Base-by-base conservation (phyloP, 768 basidiomycete genomes). In the Pseudohyphozyma bogoriensis region DNA sequence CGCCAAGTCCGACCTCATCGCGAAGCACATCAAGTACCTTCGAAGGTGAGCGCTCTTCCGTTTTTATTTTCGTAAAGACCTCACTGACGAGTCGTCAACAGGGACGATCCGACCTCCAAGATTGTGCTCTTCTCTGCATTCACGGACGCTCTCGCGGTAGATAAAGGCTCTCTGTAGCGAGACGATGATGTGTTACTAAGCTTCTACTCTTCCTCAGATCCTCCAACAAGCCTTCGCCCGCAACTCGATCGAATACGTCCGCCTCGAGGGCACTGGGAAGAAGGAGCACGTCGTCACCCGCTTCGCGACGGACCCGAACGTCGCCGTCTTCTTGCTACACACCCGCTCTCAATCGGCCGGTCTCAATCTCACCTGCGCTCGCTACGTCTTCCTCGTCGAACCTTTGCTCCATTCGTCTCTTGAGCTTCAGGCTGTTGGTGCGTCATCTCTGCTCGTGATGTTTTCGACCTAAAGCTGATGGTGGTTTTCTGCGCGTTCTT, bases 261-360 rank as follows among this genome's bases (percentile, higher is more conserved):
- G 65, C 15, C 60, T 71, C 45, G 70, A 69, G 28, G 58, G 55
- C 11, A 47, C 51, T 39, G 66, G 66, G 32, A 65, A 65, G 58
- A 67, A 69, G 53, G 65, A 70, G 53, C 45, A 18, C 36, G 66
- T 63, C 42, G 64, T 65, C 31, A 44, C 53, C 20, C 36, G 45
- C 26, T 71, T 71, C 51, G 22, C 29, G 28, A 55, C 63, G 24
- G 63, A 69, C 46, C 62, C 64, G 1, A 56, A 64, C 31, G 31
- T 65, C n/a, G 55, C 66, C 2, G 68, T 61, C 0, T 71, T 71
- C 59, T 62, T 62, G 50, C 55, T 65, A 51, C 68, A 71, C 52
- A 64, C 68, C 1, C 45, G 53, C 12, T 60, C 58, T 18, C 64
- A 68, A 28, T 52, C 64, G 3, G 70, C 70, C 11, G 70, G 70